Conservation (phyloP, 345 rosid genomes). For the Lenwebbia sp. region DNA sequence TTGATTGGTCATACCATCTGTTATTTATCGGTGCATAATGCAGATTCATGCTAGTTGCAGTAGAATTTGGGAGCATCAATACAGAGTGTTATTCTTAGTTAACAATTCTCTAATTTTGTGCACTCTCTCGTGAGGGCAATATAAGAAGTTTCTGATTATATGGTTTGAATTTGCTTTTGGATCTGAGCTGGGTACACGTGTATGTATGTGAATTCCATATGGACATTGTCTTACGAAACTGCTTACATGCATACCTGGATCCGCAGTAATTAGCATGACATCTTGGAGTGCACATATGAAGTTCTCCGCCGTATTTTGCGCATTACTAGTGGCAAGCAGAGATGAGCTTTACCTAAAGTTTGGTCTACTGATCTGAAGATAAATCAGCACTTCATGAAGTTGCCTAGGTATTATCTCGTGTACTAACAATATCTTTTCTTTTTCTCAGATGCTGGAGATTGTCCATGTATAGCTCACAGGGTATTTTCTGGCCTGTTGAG, state of each 20-base stretch:
- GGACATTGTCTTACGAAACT: background rate
- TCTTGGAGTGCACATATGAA: background rate
- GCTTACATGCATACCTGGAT: background rate
- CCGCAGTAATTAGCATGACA: background rate
- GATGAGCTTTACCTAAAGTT: background rate
- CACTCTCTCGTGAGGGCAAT: background rate
- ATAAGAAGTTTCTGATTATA: background rate
- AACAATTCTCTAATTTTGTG: background rate
- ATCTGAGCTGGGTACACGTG: background rate
- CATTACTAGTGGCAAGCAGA: background rate
- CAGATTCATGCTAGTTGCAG: background rate
- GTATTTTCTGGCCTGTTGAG: slow-evolving; percentile 84
- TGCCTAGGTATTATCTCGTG: background rate
- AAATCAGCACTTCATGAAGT: background rate
- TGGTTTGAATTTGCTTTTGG: background rate
- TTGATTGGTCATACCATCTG: background rate
- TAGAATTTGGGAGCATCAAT: background rate
- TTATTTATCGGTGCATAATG: background rate
- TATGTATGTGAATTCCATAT: background rate
- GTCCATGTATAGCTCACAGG: slow-evolving; percentile 77
- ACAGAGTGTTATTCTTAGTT: background rate
- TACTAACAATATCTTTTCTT: background rate
- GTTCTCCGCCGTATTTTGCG: background rate
- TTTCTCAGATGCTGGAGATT: slow-evolving; percentile 59
- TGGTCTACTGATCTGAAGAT: background rate